Conservation (phyloP, 169 alveolate species). For the Theileria annulata region DNA sequence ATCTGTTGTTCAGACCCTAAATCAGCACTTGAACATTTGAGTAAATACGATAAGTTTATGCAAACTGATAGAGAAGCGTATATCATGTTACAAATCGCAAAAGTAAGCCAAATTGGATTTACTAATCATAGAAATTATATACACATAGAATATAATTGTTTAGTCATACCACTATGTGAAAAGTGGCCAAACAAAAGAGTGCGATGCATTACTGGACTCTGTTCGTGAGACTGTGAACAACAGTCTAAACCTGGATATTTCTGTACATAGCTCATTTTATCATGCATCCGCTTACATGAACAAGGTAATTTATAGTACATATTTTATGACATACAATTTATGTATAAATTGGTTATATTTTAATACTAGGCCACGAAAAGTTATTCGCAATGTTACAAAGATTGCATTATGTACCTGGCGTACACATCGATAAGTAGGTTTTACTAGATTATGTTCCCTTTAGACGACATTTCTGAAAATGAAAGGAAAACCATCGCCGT, state of each 20-base stretch:
- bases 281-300: constrained; percentile 62
- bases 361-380: constrained; percentile 39
- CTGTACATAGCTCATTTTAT: constrained; percentile 59
- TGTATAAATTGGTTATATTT: background rate
- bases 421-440: constrained; percentile 55
- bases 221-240: constrained; percentile 43
- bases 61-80: constrained; percentile 54
- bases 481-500: constrained; percentile 55
- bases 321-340: background rate
- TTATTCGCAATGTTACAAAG: constrained; percentile 63
- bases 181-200: constrained; percentile 38
- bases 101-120: constrained; percentile 26
- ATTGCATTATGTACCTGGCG: constrained; percentile 62
- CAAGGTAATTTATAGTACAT: constrained; percentile 33
- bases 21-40: constrained; percentile 65
- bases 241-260: constrained; percentile 49
- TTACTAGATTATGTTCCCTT: background rate
- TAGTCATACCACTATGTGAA: constrained; percentile 61
- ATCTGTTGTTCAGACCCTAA: constrained; percentile 45
- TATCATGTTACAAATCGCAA: constrained; percentile 69
- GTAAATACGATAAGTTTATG: constrained; percentile 62
- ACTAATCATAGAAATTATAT: background rate
- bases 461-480: constrained; percentile 47
- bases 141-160: background rate
- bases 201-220: constrained; percentile 40